Evolutionary conservation across 768 basidiomycete genomes (phyloP), one percentile per base, ranked within the genome.

Genomic region (Cyclocybe cylindracea): DNA sequence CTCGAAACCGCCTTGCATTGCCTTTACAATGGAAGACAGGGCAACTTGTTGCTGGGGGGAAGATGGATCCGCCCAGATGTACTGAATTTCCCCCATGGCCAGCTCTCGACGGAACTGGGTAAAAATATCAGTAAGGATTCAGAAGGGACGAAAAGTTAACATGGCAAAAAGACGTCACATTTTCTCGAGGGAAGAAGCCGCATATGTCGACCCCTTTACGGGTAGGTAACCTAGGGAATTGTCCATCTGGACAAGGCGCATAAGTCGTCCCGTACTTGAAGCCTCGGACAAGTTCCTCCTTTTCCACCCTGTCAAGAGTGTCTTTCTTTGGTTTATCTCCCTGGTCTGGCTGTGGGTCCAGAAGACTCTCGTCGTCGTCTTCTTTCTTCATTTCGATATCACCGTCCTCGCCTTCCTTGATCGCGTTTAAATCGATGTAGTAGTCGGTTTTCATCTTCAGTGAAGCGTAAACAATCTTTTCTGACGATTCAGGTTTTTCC

Each of bases 251-350:
- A 68, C 87, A 87, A 0, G 91, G 92, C 2, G 84, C 88, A 67
- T 92, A 94, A 1, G 90, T 88, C 2, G 91, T 80, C 14, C 95
- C 95, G 61, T 97, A 96, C 70, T 90, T 89, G 75, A 89, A 95
- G 2, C 91, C 93, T 57, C 78, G 73, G 18, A 91, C 75, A 7
- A 94, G 82, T 35, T 93, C 80, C 59, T 91, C 88, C 67, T 87
- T 88, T 64, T 90, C 86, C 5, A 91, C 81, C 53, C 78, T 80
- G 60, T 82, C 78, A 19, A 74, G 50, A 11, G 64, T 66, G 8
- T 70, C 67, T 19, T 70, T 67, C 39, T 75, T 72, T 19, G 66
- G 65, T 18, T 67, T 61, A 37, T 70, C 53, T 18, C 63, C 57
- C 13, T 67, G 65, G 10, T 68, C 70, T 7, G 60, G 51, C 11